A percentile compares a stretch with the other conserved stretches of the same genome.
phyloP scores from a whole-genome alignment of 2,329 filamentous ascomycete genomes.

The Corniculantispora saksenae region DNA sequence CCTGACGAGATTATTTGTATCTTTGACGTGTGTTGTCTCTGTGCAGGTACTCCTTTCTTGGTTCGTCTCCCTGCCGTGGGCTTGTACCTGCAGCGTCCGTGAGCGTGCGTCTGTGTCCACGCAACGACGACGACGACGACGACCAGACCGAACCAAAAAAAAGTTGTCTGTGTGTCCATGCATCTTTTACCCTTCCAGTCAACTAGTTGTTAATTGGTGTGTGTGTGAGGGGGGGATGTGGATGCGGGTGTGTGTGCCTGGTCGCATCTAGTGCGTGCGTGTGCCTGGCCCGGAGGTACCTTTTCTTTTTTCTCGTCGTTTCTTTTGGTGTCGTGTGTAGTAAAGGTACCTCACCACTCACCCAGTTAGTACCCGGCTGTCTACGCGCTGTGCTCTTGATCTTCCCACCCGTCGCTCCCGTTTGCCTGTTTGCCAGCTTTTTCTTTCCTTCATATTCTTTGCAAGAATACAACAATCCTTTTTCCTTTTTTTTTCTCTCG shows the following conservation, averaged over 20 bases:
- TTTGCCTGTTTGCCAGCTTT: neutral
- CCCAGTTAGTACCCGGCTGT: neutral
- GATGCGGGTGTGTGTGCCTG: neutral
- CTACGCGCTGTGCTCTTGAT: neutral
- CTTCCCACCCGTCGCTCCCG: constrained; percentile 2
- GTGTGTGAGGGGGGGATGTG: no score
- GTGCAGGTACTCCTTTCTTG: neutral
- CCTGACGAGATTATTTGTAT: no score
- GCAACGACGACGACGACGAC: no score
- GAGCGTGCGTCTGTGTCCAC: neutral
- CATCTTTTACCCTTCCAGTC: no score
- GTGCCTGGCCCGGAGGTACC: neutral
- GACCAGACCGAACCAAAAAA: neutral
- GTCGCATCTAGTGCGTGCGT: neutral
- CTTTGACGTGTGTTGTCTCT: no score
- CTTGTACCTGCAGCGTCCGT: neutral
- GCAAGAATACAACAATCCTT: constrained; percentile 6
- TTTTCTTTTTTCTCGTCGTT: constrained; percentile 3
- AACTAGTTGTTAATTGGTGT: no score
- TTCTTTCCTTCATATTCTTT: constrained; percentile 17
- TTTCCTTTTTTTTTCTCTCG: neutral
- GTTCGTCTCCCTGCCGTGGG: neutral
- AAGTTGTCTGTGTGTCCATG: no score
- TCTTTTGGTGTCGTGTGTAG: neutral
- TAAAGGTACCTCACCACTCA: neutral